These are phyloP conservation scores for Beauveria varroae DNA, from an alignment of 2,329 filamentous ascomycete species.

Conservation along the genomic window DNA sequence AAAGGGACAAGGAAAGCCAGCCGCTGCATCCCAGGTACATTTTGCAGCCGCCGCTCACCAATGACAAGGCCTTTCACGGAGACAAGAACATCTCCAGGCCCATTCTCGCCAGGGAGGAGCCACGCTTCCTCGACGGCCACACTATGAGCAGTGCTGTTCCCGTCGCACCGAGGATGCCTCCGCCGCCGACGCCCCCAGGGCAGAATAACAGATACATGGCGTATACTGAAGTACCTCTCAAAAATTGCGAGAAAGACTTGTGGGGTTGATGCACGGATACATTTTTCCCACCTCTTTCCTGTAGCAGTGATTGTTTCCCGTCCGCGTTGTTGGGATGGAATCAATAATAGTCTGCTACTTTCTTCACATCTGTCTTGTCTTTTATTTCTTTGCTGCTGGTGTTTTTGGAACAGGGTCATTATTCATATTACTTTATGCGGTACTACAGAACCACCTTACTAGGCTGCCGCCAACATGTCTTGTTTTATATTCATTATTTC, in stretches of 20 bases:
- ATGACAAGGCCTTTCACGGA: conserved; percentile 15
- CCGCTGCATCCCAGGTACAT: conserved; percentile 27
- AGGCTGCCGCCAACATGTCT: background rate
- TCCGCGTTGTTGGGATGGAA: too few relatives aligned
- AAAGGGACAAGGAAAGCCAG: conserved; percentile 35
- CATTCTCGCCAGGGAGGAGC: conserved; percentile 12
- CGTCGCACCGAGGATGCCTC: background rate
- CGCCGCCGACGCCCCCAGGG: background rate
- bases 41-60: conserved; percentile 22
- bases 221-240: conserved; percentile 24
- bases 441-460: background rate
- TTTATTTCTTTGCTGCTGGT: background rate
- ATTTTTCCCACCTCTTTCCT: background rate
- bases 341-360: background rate
- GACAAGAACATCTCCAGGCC: conserved; percentile 8
- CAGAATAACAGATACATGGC: conserved; percentile 7
- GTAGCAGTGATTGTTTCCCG: background rate
- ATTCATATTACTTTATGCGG: background rate
- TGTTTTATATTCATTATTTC: background rate
- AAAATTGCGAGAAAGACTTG: conserved; percentile 28
- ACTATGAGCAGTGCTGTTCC: conserved; percentile 12
- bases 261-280: conserved; percentile 20
- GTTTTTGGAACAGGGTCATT: background rate
- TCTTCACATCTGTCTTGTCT: background rate
- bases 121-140: background rate